Percentiles rank a stretch among this genome's conserved stretches.
These are phyloP conservation scores for Verticillium zaregamsianum DNA, from an alignment of 2,329 filamentous ascomycete genomes.

Conservation along the genomic window DNA sequence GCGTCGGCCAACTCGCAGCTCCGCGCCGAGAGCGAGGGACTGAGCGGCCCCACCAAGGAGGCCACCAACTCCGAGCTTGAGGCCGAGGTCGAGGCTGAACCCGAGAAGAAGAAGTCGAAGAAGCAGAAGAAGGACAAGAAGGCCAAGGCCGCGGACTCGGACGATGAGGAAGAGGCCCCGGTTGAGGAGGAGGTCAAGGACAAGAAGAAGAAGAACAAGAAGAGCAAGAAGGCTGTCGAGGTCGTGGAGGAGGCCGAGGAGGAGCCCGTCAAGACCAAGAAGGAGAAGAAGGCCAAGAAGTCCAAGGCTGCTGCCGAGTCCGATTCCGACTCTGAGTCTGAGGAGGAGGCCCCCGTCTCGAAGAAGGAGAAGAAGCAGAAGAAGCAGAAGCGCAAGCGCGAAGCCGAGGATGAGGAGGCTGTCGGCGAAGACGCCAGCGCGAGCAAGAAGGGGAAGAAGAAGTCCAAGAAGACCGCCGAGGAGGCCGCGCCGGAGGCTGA, in stretches of 20 bases:
- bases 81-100: constrained; percentile 6
- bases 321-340: constrained; percentile 10
- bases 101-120: constrained; percentile 26
- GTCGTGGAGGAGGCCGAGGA: constrained; percentile 4
- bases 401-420: constrained; percentile 15
- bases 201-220: constrained; percentile 12
- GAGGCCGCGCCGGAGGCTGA: constrained; percentile 16
- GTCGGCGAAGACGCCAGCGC: constrained; percentile 21
- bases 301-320: neutral
- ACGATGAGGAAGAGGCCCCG: constrained; percentile 1
- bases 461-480: constrained; percentile 16
- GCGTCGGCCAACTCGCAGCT: constrained; percentile 10
- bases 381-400: constrained; percentile 16
- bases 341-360: constrained; percentile 9
- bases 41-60: constrained; percentile 6
- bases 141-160: constrained; percentile 1
- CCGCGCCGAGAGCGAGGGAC: constrained; percentile 11
- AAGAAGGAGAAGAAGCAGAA: constrained; percentile 20
- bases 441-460: constrained; percentile 17
- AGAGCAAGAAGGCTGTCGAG: constrained; percentile 8
- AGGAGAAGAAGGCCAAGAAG: constrained; percentile 12
- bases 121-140: constrained; percentile 22
- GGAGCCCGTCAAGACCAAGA: constrained; percentile 17
- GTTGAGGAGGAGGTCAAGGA: constrained; percentile 7
- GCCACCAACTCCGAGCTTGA: neutral